Conservation (phyloP, 176 grass and related monocot genomes). For the Stipa capillata region DNA sequence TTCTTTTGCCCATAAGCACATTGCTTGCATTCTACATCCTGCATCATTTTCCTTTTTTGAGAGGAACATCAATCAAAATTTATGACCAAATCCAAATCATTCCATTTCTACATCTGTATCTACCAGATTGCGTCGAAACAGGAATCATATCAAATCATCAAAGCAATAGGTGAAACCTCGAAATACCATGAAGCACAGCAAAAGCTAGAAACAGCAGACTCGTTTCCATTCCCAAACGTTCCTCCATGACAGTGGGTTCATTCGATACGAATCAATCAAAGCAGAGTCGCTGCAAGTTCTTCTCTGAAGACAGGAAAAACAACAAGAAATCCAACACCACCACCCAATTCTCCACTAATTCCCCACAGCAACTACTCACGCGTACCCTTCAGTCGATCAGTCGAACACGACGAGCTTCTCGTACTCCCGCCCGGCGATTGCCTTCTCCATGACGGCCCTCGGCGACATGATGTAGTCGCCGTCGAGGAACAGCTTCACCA, state of each 20-base stretch:
- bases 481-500: constrained; percentile 60
- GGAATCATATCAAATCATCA: no score
- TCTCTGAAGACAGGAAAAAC: neutral
- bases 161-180: neutral
- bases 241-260: neutral
- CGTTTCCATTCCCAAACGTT: neutral
- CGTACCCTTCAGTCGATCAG: constrained; percentile 10
- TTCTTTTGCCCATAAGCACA: neutral
- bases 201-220: neutral
- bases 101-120: no score
- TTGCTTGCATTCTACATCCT: neutral
- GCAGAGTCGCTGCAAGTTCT: neutral
- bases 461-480: constrained; percentile 29
- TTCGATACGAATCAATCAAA: neutral
- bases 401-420: constrained; percentile 45
- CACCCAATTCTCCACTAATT: no score
- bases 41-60: neutral
- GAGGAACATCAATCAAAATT: neutral
- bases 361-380: no score
- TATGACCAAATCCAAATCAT: neutral
- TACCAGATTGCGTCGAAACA: no score
- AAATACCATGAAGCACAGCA: neutral
- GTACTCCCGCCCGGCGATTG: constrained; percentile 55
- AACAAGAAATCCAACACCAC: no score
- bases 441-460: constrained; percentile 45